Base-by-base conservation (phyloP, 345 rosid species). In the Hevea brasiliensis region DNA sequence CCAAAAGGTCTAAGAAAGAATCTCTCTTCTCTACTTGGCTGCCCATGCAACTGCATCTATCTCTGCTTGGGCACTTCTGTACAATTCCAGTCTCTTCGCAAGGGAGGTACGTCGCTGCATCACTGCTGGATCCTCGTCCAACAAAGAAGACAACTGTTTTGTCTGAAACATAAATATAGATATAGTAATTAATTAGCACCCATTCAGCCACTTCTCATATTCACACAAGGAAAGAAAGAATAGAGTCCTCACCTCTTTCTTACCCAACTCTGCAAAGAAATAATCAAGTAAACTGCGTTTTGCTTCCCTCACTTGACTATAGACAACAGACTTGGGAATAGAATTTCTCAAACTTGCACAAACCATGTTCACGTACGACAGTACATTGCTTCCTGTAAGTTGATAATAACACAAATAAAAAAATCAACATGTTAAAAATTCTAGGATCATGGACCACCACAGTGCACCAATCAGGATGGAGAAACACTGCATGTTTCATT, bases 281-380 rank as follows among this genome's bases (percentile, higher is more conserved):
- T 84, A 61, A 81, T 94, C 98, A 14, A 92, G 93, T 59, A 94
- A 86, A 84, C 98, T 81, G 77, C 98, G 89, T 71, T 92, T 94
- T 10, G 97, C 98, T 77, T 90, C 97, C 2, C 94, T 93, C 27
- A 94, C 98, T 90, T 94, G 97, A 81, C 98, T 89, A 62, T 92
- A 88, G 42, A 92, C 98, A 27, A 92, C 87, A 29, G 98, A 92
- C 72, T 94, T 94, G 0, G 97, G 97, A 24, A 94, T 94, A n/a
- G 97, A 84, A 80, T 90, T 85, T 61, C 98, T 91, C 81, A 92
- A 72, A 51, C 84, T 82, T 35, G 86, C 93, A 68, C 97, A 87
- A 37, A 91, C 96, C 97, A 90, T 89, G 70, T 90, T 92, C 72
- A 88, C 96, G 6, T 94, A 90, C 10, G 90, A 75, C 80, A 92